Evolutionary conservation across 768 basidiomycete species (phyloP).

Genomic region (Xerocomellus chrysenteron): DNA sequence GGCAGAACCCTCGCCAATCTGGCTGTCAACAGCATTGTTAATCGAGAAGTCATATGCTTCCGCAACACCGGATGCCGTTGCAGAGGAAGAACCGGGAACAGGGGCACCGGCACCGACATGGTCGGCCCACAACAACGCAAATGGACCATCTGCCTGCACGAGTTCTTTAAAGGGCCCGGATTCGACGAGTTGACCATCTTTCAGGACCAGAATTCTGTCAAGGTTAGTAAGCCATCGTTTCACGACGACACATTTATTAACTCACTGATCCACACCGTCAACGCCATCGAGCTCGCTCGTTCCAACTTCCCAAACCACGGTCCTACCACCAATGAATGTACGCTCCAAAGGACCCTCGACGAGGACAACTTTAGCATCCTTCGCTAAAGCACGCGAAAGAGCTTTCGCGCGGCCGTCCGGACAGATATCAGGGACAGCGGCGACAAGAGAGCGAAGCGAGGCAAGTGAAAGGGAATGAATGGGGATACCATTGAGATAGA

Average conservation of each 20-base stretch:
- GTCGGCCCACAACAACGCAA: slow-evolving; percentile 88
- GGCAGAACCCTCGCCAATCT: slow-evolving; percentile 22
- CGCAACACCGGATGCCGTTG: slow-evolving; percentile 22
- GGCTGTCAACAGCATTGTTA: slow-evolving; percentile 14
- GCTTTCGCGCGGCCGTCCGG: slow-evolving; percentile 23
- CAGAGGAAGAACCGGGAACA: slow-evolving; percentile 32
- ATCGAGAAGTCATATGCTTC: slow-evolving; percentile 28
- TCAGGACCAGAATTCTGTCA: slow-evolving; percentile 82
- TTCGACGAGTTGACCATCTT: slow-evolving; percentile 87
- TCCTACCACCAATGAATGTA: slow-evolving; percentile 15
- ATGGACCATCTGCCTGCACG: slow-evolving; percentile 65
- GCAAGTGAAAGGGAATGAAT: slow-evolving; percentile 84
- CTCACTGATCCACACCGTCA: slow-evolving; percentile 61
- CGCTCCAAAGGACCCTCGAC: slow-evolving; percentile 26
- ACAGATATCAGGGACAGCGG: slow-evolving; percentile 86
- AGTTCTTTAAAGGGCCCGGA: slow-evolving; percentile 79
- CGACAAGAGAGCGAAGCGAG: slow-evolving; percentile 77
- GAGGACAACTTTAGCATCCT: slow-evolving; percentile 26
- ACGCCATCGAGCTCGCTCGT: slow-evolving; percentile 39
- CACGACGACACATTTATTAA: background rate
- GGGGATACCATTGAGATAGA: slow-evolving; percentile 83
- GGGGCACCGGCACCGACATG: slow-evolving; percentile 62
- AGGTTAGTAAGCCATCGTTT: background rate
- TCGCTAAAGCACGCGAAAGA: slow-evolving; percentile 24
- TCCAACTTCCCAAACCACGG: slow-evolving; percentile 31